Conservation (phyloP, 805 yeast species). For the Barnettozyma sucrosica region DNA sequence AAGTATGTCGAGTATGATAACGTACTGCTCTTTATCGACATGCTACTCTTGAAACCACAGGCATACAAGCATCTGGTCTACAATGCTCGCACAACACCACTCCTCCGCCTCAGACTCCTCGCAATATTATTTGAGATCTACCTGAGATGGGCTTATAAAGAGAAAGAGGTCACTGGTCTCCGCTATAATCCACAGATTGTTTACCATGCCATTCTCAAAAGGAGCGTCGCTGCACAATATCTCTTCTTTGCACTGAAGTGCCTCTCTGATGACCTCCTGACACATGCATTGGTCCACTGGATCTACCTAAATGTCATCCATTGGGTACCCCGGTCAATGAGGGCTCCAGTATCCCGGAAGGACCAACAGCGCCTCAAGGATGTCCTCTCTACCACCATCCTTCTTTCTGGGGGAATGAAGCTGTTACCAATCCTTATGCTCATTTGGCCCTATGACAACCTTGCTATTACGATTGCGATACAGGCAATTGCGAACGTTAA, state of each 20-base stretch:
- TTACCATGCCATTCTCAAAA: slow-evolving; percentile 27
- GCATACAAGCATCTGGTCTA: slow-evolving; percentile 85
- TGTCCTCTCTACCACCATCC: slow-evolving; percentile 56
- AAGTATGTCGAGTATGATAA: slow-evolving; percentile 87
- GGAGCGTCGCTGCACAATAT: slow-evolving; percentile 46
- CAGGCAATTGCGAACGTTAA: slow-evolving; percentile 55
- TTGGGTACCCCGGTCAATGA: slow-evolving; percentile 26
- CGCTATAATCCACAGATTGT: slow-evolving; percentile 22
- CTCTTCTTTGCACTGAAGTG: slow-evolving; percentile 49
- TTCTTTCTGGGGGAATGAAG: slow-evolving; percentile 74
- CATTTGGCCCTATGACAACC: slow-evolving; percentile 94
- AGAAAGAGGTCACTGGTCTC: slow-evolving; percentile 38
- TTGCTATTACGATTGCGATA: slow-evolving; percentile 54
- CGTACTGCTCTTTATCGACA: slow-evolving; percentile 77
- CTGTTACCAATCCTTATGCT: slow-evolving; percentile 88
- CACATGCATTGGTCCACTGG: slow-evolving; percentile 34
- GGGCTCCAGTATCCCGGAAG: slow-evolving; percentile 9
- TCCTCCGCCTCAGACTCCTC: slow-evolving; percentile 51
- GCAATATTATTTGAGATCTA: slow-evolving; percentile 82
- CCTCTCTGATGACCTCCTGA: slow-evolving; percentile 37
- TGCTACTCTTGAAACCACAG: slow-evolving; percentile 76
- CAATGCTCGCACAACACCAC: slow-evolving; percentile 26
- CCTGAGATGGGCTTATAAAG: slow-evolving; percentile 87
- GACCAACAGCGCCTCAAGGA: slow-evolving; percentile 27
- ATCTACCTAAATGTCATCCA: slow-evolving; percentile 20